Percentiles rank a stretch among this genome's conserved stretches.
Evolutionary conservation across 495 filamentous ascomycete genomes (phyloP).

Genomic region (Trichoderma reesei): DNA sequence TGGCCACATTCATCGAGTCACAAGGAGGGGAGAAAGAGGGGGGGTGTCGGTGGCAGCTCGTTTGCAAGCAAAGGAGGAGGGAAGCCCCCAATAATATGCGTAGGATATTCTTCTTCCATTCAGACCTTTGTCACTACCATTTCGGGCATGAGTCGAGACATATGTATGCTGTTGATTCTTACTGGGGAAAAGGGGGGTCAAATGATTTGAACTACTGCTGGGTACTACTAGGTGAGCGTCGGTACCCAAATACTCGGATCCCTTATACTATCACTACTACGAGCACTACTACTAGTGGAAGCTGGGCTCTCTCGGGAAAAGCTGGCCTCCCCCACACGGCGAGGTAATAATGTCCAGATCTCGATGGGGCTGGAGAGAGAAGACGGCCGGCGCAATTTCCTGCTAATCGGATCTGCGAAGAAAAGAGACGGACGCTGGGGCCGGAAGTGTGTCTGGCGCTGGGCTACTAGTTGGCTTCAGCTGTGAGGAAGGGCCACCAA

Average conservation of each 20-base stretch:
- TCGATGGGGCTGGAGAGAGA: neutral
- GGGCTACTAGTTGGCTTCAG: neutral
- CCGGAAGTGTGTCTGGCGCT: neutral
- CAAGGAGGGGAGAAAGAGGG: too few relatives aligned
- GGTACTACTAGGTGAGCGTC: too few relatives aligned
- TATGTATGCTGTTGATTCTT: too few relatives aligned
- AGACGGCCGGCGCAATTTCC: neutral
- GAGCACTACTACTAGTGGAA: too few relatives aligned
- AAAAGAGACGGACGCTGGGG: neutral
- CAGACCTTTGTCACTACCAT: neutral
- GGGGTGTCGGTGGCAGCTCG: conserved; percentile 4
- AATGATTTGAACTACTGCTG: too few relatives aligned
- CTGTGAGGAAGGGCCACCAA: neutral
- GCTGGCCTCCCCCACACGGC: too few relatives aligned
- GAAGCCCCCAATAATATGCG: too few relatives aligned
- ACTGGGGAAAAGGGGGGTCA: neutral
- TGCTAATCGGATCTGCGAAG: neutral
- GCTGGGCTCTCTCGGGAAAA: too few relatives aligned
- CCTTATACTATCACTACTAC: too few relatives aligned
- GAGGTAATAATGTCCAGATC: too few relatives aligned
- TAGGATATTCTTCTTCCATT: too few relatives aligned
- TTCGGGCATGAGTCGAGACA: neutral
- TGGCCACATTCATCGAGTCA: neutral
- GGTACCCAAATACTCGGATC: too few relatives aligned
- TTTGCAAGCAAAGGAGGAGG: conserved; percentile 14